phyloP scores from a whole-genome alignment of 2,329 filamentous ascomycete genomes.

The Alternaria novae-zelandiae region DNA sequence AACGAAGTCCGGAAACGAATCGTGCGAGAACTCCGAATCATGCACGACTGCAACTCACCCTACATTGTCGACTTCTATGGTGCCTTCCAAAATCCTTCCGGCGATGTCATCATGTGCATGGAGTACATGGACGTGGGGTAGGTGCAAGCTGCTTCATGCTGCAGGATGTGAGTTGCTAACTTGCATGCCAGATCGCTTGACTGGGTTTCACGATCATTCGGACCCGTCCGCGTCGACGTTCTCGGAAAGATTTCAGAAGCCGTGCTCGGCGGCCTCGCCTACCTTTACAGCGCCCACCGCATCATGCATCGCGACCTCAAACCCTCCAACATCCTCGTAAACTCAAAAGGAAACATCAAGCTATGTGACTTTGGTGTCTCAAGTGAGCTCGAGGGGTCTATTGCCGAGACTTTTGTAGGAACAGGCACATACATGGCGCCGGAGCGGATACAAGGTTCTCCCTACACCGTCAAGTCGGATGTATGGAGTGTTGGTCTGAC shows the following conservation, averaged over 20 bases:
- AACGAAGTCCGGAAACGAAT: constrained; percentile 97
- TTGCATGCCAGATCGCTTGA: constrained; percentile 75
- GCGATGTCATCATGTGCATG: constrained; percentile 99
- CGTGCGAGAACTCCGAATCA: constrained; percentile 94
- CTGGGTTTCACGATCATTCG: constrained; percentile 91
- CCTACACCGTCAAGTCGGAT: constrained; percentile 97
- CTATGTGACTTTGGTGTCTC: constrained; percentile 99
- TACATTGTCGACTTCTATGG: constrained; percentile 99
- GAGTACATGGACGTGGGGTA: constrained; percentile 99
- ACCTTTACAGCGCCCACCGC: constrained; percentile 92
- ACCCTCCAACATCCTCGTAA: constrained; percentile 95
- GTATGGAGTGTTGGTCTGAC: constrained; percentile 97
- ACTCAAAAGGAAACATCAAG: constrained; percentile 93
- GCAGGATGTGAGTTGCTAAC: constrained; percentile 17
- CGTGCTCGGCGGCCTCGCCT: constrained; percentile 89
- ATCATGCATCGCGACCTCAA: constrained; percentile 99
- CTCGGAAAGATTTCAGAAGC: constrained; percentile 97
- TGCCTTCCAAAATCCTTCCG: constrained; percentile 93
- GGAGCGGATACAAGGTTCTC: constrained; percentile 94
- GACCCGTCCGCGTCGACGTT: constrained; percentile 93
- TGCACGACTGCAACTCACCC: constrained; percentile 96
- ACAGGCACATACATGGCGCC: constrained; percentile 99
- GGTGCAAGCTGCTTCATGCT: constrained; percentile 47
- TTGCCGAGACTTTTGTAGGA: constrained; percentile 97
- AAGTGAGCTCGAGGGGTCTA: constrained; percentile 95